Evolutionary conservation across 345 rosid species (phyloP).

Genomic region (Toxicodendron radicans): DNA sequence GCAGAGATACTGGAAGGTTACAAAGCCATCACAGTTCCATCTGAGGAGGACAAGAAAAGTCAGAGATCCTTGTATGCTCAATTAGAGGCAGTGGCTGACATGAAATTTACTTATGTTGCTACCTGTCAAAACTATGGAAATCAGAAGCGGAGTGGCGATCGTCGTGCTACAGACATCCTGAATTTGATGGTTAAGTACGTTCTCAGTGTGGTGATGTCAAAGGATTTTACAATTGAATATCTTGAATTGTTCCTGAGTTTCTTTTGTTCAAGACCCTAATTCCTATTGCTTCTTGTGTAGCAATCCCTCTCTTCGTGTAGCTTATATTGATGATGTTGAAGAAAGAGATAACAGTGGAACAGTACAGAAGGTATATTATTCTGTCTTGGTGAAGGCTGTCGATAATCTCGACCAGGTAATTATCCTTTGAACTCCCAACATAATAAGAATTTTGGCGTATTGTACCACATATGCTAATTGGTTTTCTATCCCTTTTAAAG

Average conservation of each 20-base stretch:
- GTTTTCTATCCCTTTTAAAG: constrained; percentile 36
- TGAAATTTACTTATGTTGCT: constrained; percentile 94
- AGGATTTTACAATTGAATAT: constrained; percentile 4
- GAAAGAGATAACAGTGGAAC: constrained; percentile 69
- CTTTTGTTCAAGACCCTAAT: constrained; percentile 22
- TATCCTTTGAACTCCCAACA: constrained; percentile 18
- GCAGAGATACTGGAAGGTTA: constrained; percentile 95
- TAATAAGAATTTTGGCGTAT: not conserved
- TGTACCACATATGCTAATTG: constrained; percentile 19
- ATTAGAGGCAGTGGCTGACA: constrained; percentile 91
- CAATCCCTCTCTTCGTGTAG: constrained; percentile 92
- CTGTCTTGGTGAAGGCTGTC: constrained; percentile 88
- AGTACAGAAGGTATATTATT: constrained; percentile 78
- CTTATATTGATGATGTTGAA: constrained; percentile 95
- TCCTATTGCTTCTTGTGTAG: constrained; percentile 43
- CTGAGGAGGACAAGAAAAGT: constrained; percentile 93
- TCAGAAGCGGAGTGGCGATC: constrained; percentile 90
- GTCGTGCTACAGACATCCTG: constrained; percentile 90
- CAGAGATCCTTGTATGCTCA: constrained; percentile 83
- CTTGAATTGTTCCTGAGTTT: constrained; percentile 5
- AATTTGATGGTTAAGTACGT: constrained; percentile 98
- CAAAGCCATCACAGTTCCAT: constrained; percentile 74
- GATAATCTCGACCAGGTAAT: constrained; percentile 91
- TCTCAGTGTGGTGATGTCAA: constrained; percentile 20
- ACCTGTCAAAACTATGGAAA: constrained; percentile 96